phyloP scores from a whole-genome alignment of 768 basidiomycete genomes.

The Russula dissimulans region DNA sequence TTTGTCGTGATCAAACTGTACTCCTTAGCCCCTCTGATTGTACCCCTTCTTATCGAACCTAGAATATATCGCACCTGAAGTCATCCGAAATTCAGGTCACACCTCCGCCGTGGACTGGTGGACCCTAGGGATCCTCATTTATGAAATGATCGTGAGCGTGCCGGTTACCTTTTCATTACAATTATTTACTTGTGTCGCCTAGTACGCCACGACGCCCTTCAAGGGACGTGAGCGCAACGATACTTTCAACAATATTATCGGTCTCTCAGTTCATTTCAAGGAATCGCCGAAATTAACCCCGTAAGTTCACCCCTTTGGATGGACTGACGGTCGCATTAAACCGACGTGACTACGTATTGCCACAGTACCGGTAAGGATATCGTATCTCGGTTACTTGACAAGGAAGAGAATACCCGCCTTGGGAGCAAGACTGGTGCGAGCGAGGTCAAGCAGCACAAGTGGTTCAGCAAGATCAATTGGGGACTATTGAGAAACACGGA shows the following conservation, averaged over 20 bases:
- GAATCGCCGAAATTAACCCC: slow-evolving; percentile 68
- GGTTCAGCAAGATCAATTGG: slow-evolving; percentile 97
- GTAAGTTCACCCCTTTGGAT: slow-evolving; percentile 7
- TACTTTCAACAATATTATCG: slow-evolving; percentile 93
- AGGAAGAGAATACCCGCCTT: slow-evolving; percentile 79
- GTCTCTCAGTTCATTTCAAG: slow-evolving; percentile 76
- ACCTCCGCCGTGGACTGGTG: slow-evolving; percentile 99
- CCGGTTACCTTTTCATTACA: neutral
- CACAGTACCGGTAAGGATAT: slow-evolving; percentile 80
- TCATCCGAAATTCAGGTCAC: slow-evolving; percentile 93
- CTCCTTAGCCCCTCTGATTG: slow-evolving; percentile 9
- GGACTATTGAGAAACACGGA: slow-evolving; percentile 85
- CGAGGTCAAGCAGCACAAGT: slow-evolving; percentile 98
- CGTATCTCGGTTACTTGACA: slow-evolving; percentile 79
- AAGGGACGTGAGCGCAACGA: slow-evolving; percentile 92
- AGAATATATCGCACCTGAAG: slow-evolving; percentile 99
- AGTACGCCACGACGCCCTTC: slow-evolving; percentile 99
- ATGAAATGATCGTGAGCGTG: slow-evolving; percentile 93
- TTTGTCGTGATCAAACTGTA: slow-evolving; percentile 25
- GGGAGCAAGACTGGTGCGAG: slow-evolving; percentile 93
- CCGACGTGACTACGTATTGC: slow-evolving; percentile 9
- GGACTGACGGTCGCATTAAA: neutral
- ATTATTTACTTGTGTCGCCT: slow-evolving; percentile 19
- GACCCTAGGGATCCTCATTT: slow-evolving; percentile 96
- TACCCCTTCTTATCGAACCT: slow-evolving; percentile 19